A percentile compares a stretch with the other conserved stretches of the same genome.
Evolutionary conservation across 371 early-diverging fungal species (phyloP).

Genomic region (Gilbertella persicaria): DNA sequence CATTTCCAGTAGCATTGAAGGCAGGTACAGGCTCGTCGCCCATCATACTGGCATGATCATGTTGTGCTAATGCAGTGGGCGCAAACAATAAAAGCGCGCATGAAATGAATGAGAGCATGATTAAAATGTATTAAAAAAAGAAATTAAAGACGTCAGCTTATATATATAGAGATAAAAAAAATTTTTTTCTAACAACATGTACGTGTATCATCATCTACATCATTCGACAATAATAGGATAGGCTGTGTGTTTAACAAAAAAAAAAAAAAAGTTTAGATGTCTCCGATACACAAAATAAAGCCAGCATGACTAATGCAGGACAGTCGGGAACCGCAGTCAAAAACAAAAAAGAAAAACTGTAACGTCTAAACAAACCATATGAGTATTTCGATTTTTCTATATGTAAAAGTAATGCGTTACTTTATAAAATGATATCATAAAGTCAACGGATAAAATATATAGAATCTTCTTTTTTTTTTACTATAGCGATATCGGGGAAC

Average conservation of each 20-base stretch:
- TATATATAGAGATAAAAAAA: neutral
- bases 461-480: too few relatives aligned
- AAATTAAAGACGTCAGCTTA: neutral
- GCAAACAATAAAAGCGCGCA: neutral
- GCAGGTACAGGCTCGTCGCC: conserved; percentile 34
- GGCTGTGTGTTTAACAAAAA: neutral
- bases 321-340: neutral
- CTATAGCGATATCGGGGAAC: too few relatives aligned
- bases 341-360: neutral
- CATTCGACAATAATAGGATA: neutral
- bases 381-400: too few relatives aligned
- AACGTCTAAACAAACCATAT: too few relatives aligned
- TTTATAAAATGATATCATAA: too few relatives aligned
- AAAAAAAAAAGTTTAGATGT: neutral
- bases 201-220: neutral
- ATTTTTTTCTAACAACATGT: too few relatives aligned
- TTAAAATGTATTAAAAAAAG: neutral
- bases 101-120: too few relatives aligned
- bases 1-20: conserved; percentile 50
- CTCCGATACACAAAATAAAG: neutral
- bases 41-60: conserved; percentile 28
- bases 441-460: too few relatives aligned
- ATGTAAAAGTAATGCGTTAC: too few relatives aligned
- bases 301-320: neutral
- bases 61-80: conserved; percentile 27